phyloP scores from a whole-genome alignment of 2,329 filamentous ascomycete species.

The Cladobotryum protrusum region DNA sequence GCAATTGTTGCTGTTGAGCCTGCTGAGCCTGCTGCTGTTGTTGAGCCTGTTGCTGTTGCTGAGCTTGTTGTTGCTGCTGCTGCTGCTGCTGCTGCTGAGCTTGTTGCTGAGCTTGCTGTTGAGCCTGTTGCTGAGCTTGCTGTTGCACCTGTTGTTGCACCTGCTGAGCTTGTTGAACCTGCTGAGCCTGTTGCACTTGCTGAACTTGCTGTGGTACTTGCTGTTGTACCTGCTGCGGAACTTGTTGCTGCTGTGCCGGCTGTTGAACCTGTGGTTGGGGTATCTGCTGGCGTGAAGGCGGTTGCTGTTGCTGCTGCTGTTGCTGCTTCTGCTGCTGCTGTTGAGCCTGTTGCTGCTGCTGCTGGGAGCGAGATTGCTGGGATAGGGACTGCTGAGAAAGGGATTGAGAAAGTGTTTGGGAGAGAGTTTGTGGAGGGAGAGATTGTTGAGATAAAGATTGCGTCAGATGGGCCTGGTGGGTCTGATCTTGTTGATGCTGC shows the following conservation, averaged over 20 bases:
- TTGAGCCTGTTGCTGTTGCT: constrained; percentile 18
- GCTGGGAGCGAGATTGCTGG: constrained; percentile 18
- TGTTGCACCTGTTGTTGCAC: constrained; percentile 17
- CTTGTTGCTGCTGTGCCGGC: constrained; percentile 20
- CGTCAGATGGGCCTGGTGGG: constrained; percentile 24
- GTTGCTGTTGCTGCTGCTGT: constrained; percentile 16
- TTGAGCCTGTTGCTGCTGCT: constrained; percentile 20
- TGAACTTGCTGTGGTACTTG: constrained; percentile 14
- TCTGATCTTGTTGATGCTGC: constrained; percentile 16
- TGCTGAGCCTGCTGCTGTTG: constrained; percentile 20
- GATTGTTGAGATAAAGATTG: constrained; percentile 21
- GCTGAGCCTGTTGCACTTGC: constrained; percentile 21
- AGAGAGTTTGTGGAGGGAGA: not conserved
- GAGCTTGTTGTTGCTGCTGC: constrained; percentile 7
- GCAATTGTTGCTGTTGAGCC: constrained; percentile 24
- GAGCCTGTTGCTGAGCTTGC: constrained; percentile 15
- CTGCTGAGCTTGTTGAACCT: constrained; percentile 17
- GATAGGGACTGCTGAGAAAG: not conserved
- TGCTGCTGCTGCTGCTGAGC: constrained; percentile 12
- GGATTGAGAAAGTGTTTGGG: not conserved
- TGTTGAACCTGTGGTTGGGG: constrained; percentile 6
- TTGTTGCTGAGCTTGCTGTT: constrained; percentile 15
- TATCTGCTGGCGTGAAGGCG: constrained; percentile 3
- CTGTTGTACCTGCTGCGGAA: constrained; percentile 23
- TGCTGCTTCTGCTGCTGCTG: constrained; percentile 17